Evolutionary conservation across 129 eudicot species (phyloP), one percentile per base, ranked within the genome.

Genomic region (Dittrichia graveolens): DNA sequence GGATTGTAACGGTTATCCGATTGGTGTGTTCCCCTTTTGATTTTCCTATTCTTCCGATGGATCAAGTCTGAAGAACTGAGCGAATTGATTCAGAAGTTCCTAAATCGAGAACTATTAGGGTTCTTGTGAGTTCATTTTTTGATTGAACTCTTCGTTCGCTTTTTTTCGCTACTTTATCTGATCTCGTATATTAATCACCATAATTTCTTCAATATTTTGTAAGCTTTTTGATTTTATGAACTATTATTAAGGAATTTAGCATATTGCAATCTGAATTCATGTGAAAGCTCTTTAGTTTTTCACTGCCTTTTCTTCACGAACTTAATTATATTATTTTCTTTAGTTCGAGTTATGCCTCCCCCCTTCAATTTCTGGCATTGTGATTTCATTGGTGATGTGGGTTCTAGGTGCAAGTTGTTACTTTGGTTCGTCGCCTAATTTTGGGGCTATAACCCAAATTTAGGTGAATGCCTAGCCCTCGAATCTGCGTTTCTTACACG

Each of bases 91-190:
- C 58, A 12, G 35, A 73, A 37, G n/a, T 16, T 48, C 47, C 47
- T 38, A 0, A 68, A 73, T 41, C 12, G 19, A 43, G 11, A 47
- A 62, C 34, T 41, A 61, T 53, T 78, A 71, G 82, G 82, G 82
- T 78, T 78, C 57, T 18, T 11, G 82, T 78, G 24, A 78, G 82
- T 78, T 78, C 49, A 12, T 65, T 73, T 78, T 16, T 53, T 60
- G 44, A 54, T 62, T 53, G 72, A 78, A 78, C 67, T 78, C 24
- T 71, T 78, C 5, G 13, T 71, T 43, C 39, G 45, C 0, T 54
- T 61, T 49, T 78, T 50, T 35, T 44, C 61, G 59, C 44, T 3
- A 14, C 62, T 77, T 53, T 31, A n/a, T 43, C 48, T 46, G 72
- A 53, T 78, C 77, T 62, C 12, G 9, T 14, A 12, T 43, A 34